A percentile compares a stretch with the other conserved stretches of the same genome.
These are phyloP conservation scores for Paramyrothecium roridum DNA, from an alignment of 2,329 filamentous ascomycete species.

Conservation along the genomic window DNA sequence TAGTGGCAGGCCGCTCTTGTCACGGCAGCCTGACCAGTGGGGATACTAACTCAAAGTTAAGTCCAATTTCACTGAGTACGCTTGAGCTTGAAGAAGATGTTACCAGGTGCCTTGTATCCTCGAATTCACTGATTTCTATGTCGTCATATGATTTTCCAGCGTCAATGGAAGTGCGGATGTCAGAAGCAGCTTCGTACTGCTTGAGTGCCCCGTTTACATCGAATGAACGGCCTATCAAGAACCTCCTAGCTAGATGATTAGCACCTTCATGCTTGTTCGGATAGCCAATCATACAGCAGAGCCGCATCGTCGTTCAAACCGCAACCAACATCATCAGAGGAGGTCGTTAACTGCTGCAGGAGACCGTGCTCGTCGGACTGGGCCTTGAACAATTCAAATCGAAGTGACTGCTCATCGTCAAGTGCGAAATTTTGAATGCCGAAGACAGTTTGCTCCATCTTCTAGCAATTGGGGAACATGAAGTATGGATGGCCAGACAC, in stretches of 20 bases:
- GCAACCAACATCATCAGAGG: no score
- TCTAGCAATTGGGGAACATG: no score
- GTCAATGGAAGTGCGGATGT: background rate
- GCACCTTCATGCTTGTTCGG: background rate
- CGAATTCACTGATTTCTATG: background rate
- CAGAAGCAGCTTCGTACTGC: background rate
- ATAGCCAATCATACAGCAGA: background rate
- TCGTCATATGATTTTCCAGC: background rate
- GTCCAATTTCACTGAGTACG: background rate
- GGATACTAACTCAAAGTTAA: background rate
- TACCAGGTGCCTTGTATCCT: background rate
- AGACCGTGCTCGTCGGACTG: no score
- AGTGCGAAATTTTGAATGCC: no score
- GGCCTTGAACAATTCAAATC: no score
- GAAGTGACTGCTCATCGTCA: no score
- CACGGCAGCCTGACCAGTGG: background rate
- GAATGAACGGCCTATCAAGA: background rate
- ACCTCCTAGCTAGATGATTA: background rate
- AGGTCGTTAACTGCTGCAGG: no score
- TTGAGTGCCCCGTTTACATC: background rate
- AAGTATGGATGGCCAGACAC: no score
- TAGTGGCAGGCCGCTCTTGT: background rate
- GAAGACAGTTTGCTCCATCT: no score
- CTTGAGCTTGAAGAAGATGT: background rate
- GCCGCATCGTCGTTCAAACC: background rate